These are phyloP conservation scores for Erucastrum elatum DNA, from an alignment of 345 rosid genomes.

Conservation along the genomic window DNA sequence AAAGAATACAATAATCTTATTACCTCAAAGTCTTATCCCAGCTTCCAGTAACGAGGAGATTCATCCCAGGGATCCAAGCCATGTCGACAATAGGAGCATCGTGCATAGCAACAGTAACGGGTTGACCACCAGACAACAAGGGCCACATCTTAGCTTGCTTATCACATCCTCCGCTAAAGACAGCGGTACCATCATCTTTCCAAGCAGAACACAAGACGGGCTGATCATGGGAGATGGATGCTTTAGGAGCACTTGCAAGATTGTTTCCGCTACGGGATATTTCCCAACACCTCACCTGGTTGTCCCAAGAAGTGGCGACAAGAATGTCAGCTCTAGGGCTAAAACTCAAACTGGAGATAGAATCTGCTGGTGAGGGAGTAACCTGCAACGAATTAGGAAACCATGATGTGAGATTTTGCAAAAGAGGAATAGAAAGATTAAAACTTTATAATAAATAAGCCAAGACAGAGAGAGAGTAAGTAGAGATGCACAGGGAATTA, in stretches of 20 bases:
- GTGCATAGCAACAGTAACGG: conserved; percentile 90
- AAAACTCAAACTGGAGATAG: conserved; percentile 86
- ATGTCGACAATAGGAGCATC: conserved; percentile 79
- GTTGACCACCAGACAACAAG: conserved; percentile 76
- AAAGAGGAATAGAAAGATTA: not conserved
- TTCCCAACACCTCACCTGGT: conserved; percentile 99
- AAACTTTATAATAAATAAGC: not conserved
- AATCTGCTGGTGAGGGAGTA: conserved; percentile 78
- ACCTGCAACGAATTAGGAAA: conserved; percentile 49
- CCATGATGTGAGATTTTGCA: not conserved
- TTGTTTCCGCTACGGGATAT: conserved; percentile 57
- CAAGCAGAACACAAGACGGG: conserved; percentile 94
- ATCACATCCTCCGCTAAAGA: conserved; percentile 94
- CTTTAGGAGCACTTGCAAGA: conserved; percentile 69
- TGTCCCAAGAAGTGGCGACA: conserved; percentile 98
- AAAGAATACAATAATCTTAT: no score
- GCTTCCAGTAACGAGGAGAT: conserved; percentile 80
- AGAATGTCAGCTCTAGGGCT: conserved; percentile 90
- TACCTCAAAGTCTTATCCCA: conserved; percentile 96
- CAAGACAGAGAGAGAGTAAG: no score
- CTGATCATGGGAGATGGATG: conserved; percentile 86
- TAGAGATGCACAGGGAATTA: no score
- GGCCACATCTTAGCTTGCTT: conserved; percentile 99
- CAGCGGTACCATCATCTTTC: conserved; percentile 98
- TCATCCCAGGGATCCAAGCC: conserved; percentile 96